These are phyloP conservation scores for Macroventuria anomochaeta DNA, from an alignment of 2,329 filamentous ascomycete species.

Conservation along the genomic window DNA sequence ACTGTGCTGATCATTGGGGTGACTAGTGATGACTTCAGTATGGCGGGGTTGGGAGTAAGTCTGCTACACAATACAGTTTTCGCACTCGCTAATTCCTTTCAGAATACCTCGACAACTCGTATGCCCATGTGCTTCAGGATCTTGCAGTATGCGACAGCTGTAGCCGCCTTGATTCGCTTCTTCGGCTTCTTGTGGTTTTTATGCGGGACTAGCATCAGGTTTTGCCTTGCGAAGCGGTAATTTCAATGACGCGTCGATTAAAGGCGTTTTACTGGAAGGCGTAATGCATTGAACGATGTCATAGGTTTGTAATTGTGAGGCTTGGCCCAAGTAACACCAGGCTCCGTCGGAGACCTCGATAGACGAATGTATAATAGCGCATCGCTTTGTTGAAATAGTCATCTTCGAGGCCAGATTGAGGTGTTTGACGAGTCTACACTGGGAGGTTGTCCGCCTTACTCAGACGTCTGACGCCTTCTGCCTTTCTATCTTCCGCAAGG, in stretches of 20 bases:
- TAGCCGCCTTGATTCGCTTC: conserved; percentile 17
- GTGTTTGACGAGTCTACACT: not conserved
- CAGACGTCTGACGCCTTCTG: conserved; percentile 24
- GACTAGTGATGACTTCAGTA: conserved; percentile 16
- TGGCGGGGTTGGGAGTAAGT: conserved; percentile 15
- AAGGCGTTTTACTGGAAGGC: no score
- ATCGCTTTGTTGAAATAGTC: no score
- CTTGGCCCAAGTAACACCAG: no score
- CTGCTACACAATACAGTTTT: no score
- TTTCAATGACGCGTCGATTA: no score
- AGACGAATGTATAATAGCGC: no score
- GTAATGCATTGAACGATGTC: no score
- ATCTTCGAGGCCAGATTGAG: no score
- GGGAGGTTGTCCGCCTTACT: conserved; percentile 29
- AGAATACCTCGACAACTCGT: conserved; percentile 14
- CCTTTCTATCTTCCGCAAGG: conserved; percentile 34
- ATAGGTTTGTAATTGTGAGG: no score
- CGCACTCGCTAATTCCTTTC: no score
- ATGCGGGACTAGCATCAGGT: conserved; percentile 5
- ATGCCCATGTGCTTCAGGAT: conserved; percentile 22
- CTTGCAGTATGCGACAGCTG: conserved; percentile 18
- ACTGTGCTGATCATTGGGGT: conserved; percentile 14
- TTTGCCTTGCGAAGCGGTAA: conserved; percentile 10
- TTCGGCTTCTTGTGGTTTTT: conserved; percentile 21
- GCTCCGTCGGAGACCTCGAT: no score